phyloP scores from a whole-genome alignment of 2,329 filamentous ascomycete genomes.

The Aureobasidium sp. region DNA sequence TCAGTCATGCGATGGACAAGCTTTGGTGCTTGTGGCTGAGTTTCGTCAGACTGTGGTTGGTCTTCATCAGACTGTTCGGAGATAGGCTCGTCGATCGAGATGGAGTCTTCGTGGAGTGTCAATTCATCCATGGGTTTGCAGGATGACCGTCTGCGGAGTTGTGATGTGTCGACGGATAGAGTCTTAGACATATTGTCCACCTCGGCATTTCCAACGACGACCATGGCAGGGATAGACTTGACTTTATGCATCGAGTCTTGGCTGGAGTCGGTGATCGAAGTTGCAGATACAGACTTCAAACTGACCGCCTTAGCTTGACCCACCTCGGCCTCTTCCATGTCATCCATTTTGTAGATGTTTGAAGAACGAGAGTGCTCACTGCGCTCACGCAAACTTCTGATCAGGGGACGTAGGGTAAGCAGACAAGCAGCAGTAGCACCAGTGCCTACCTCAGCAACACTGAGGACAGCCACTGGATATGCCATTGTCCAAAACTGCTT shows the following conservation, averaged over 20 bases:
- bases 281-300: not conserved
- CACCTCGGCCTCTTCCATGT: not conserved
- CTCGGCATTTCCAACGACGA: not conserved
- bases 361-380: not conserved
- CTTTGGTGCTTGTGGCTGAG: not conserved
- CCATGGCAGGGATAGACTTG: not conserved
- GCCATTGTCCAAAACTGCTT: conserved; percentile 18
- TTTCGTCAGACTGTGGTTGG: not conserved
- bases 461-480: conserved; percentile 21
- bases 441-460: conserved; percentile 27
- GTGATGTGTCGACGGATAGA: not conserved
- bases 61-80: not conserved
- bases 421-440: conserved; percentile 28
- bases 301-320: not conserved
- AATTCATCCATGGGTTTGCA: not conserved
- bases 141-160: conserved; percentile 1
- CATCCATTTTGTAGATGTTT: not conserved
- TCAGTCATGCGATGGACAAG: not conserved
- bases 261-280: not conserved
- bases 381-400: conserved; percentile 14
- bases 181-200: not conserved
- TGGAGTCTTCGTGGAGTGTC: not conserved
- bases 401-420: conserved; percentile 28
- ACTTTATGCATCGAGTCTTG: not conserved
- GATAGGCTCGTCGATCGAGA: not conserved